Percentiles rank a stretch among this genome's conserved stretches.
These are phyloP conservation scores for Pestalotiopsis sp. DNA, from an alignment of 2,329 filamentous ascomycete species.

Conservation along the genomic window DNA sequence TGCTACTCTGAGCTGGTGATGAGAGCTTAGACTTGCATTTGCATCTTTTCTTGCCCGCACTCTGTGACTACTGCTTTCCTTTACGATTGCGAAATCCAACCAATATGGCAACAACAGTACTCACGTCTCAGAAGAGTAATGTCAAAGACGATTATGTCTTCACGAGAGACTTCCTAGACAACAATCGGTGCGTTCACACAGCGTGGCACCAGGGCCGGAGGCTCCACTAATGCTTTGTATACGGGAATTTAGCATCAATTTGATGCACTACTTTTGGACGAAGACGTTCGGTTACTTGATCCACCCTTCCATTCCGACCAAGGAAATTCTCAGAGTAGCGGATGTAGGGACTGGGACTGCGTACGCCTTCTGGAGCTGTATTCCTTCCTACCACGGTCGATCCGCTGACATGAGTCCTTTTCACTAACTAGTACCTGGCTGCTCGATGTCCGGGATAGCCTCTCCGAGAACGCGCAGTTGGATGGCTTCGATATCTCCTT, in stretches of 20 bases:
- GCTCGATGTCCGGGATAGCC: slow-evolving; percentile 10
- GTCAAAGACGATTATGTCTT: not conserved
- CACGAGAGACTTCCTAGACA: not conserved
- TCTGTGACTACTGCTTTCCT: no score
- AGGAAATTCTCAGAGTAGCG: slow-evolving; percentile 18
- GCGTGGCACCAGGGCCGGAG: not conserved
- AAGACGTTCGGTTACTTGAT: slow-evolving; percentile 23
- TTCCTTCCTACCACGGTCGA: no score
- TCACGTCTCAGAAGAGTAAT: not conserved
- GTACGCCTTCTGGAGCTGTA: slow-evolving; percentile 11
- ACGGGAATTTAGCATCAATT: slow-evolving; percentile 11
- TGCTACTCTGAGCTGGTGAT: no score
- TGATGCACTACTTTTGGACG: slow-evolving; percentile 23
- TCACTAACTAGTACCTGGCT: slow-evolving; percentile 17
- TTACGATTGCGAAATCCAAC: no score
- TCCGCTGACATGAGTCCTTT: not conserved
- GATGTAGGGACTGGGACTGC: slow-evolving; percentile 29
- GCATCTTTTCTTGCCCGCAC: no score
- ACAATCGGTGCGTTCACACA: not conserved
- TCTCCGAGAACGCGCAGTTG: slow-evolving; percentile 15
- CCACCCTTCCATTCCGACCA: slow-evolving; percentile 24
- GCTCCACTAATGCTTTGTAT: not conserved
- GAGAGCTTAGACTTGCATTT: no score
- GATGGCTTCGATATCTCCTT: slow-evolving; percentile 27
- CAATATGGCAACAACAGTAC: no score